Base-by-base conservation (phyloP, 2,329 filamentous ascomycete species). In the Bipolaris cookei region DNA sequence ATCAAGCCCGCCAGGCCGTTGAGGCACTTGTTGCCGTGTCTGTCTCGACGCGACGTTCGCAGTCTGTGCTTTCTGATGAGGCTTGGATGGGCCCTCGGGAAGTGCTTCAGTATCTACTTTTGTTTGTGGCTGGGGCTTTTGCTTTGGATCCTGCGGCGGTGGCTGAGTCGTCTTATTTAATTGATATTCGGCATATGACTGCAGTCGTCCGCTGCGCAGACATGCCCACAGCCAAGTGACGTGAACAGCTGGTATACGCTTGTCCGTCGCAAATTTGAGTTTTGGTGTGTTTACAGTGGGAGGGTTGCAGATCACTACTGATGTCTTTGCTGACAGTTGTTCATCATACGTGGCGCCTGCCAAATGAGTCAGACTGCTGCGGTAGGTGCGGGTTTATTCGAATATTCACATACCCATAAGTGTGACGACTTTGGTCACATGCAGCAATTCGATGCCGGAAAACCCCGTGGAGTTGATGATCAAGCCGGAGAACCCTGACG, bases 151-250 rank as follows among this genome's bases (percentile, higher is more conserved):
- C 42, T 68, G 64, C 37, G 55, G 53, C 28, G 58, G 63, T 20
- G 63, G 58, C 35, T 60, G 64, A 16, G 63, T 57, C 28, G 52
- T 28, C 4, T 60, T 56, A 20, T 65, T 70, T 21, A 76, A 54
- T 21, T 69, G 55, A 48, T 74, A 85, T 28, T 78, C 73, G 20
- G 79, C 75, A 47, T 82, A 83, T 10, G 81, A 69, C 54, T 83
- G 78, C 65, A 78, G 80, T 51, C 79, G 74, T 28, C 84, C 68
- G 43, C 70, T 74, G 51, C 82, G 81, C 48, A 97, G 87, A 63
- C 90, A 95, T 49, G 88, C 84, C 88, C 90, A 95, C 2, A 99
- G 81, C 95, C 95, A 99, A 20, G 89, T 85, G 16, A 86, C 85
- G 6, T 84, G 84, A 10, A 98, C 90, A n/a, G 94, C 86, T 1